These are phyloP conservation scores for Sindora glabra DNA, from an alignment of 306 rosid species.

Conservation along the genomic window DNA sequence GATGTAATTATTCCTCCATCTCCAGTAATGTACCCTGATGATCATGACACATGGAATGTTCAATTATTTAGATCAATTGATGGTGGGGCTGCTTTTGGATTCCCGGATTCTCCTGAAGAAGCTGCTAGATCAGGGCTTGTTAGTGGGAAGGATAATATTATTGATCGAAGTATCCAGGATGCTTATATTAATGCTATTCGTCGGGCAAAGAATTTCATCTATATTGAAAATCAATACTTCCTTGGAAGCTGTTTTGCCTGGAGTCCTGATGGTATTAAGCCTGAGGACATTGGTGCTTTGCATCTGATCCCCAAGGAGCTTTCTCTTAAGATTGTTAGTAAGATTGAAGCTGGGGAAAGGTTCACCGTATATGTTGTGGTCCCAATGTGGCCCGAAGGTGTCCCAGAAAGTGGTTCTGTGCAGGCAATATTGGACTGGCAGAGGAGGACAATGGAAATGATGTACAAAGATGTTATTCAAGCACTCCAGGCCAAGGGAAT, in stretches of 20 bases:
- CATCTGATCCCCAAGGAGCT: constrained; percentile 62
- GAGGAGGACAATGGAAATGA: constrained; percentile 62
- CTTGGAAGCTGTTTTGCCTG: constrained; percentile 57
- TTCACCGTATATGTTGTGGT: constrained; percentile 54
- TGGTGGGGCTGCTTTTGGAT: constrained; percentile 72
- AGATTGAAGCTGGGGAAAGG: constrained; percentile 70
- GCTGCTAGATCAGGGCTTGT: constrained; percentile 55
- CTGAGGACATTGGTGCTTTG: constrained; percentile 54
- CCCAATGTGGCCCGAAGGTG: constrained; percentile 73
- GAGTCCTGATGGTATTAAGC: constrained; percentile 49
- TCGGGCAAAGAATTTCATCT: constrained; percentile 55
- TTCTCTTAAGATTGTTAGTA: constrained; percentile 51
- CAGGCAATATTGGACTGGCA: constrained; percentile 76
- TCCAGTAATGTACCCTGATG: constrained; percentile 49
- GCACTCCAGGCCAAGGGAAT: constrained; percentile 45
- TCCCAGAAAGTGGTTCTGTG: constrained; percentile 53
- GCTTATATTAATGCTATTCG: constrained; percentile 62
- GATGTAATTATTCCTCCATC: constrained; percentile 50
- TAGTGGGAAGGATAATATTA: constrained; percentile 60
- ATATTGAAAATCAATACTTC: constrained; percentile 64
- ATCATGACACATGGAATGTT: constrained; percentile 59
- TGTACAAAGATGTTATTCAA: constrained; percentile 50
- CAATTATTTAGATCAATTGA: constrained; percentile 61
- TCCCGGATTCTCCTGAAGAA: constrained; percentile 60
- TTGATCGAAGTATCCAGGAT: constrained; percentile 59